Evolutionary conservation across 371 early-diverging fungal species (phyloP).

Genomic region (Apophysomyces sp.): DNA sequence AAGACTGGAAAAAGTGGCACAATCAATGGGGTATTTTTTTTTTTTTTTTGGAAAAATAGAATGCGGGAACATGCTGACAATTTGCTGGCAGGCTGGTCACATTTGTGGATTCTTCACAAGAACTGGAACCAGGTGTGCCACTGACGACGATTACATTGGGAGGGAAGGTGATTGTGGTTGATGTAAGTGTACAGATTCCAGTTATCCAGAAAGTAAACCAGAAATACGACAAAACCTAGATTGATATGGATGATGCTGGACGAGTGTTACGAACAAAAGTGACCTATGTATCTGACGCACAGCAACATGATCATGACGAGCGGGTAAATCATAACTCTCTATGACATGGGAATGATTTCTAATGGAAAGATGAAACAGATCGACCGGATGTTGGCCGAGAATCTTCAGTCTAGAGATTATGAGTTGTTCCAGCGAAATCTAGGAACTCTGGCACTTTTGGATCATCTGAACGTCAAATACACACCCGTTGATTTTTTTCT

Average conservation of each 20-base stretch:
- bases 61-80: not conserved
- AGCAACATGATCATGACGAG: constrained; percentile 52
- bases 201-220: not conserved
- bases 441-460: constrained; percentile 50
- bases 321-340: constrained; percentile 21
- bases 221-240: constrained; percentile 27
- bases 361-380: constrained; percentile 31
- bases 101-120: constrained; percentile 51
- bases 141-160: constrained; percentile 57
- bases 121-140: constrained; percentile 34
- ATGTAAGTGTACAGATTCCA: constrained; percentile 33
- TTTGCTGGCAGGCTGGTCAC: constrained; percentile 37
- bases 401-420: constrained; percentile 44
- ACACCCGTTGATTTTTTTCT: constrained; percentile 53
- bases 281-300: constrained; percentile 54
- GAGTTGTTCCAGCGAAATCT: constrained; percentile 50
- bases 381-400: constrained; percentile 48
- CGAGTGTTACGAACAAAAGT: constrained; percentile 47
- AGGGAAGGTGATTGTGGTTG: constrained; percentile 60
- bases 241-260: constrained; percentile 56
- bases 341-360: not conserved
- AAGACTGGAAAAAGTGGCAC: constrained; percentile 36
- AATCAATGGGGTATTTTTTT: constrained; percentile 36
- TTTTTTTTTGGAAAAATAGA: not conserved
- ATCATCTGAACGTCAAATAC: constrained; percentile 53